Evolutionary conservation across 1,284 basidiomycete species (phyloP).

Genomic region (Austropuccinia psidii): DNA sequence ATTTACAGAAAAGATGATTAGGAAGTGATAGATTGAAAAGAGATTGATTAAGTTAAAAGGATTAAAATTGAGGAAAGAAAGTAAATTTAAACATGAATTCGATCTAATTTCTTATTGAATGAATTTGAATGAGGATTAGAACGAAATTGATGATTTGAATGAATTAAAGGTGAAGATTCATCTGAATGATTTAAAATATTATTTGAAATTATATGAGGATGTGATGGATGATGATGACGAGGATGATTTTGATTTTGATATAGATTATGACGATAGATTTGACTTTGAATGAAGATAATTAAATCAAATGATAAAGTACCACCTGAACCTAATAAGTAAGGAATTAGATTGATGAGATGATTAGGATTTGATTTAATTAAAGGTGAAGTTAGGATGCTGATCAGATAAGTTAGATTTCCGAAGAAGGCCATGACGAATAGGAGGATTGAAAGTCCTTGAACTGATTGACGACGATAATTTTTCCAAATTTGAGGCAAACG

Average conservation of each 20-base stretch:
- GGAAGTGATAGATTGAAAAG: no score
- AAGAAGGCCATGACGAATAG: conserved; percentile 31
- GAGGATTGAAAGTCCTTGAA: conserved; percentile 19
- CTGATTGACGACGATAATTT: conserved; percentile 16
- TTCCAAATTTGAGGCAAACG: conserved; percentile 26
- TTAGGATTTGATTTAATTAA: not conserved
- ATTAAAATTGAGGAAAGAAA: no score
- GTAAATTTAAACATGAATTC: no score
- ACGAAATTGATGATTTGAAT: no score
- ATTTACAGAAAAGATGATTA: no score
- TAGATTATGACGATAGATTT: not conserved
- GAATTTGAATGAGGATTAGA: no score
- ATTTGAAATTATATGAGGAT: not conserved
- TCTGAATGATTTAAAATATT: not conserved
- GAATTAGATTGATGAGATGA: conserved; percentile 1
- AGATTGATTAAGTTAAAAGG: no score
- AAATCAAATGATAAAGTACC: conserved; percentile 27
- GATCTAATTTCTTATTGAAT: no score
- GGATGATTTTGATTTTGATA: not conserved
- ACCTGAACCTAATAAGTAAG: conserved; percentile 19
- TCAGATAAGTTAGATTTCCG: conserved; percentile 20
- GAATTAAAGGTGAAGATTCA: no score
- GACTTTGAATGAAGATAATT: conserved; percentile 23
- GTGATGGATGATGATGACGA: not conserved
- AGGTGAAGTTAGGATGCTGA: conserved; percentile 19